Base-by-base conservation (phyloP, 2,329 filamentous ascomycete species). In the Thermothelomyces thermophilus region DNA sequence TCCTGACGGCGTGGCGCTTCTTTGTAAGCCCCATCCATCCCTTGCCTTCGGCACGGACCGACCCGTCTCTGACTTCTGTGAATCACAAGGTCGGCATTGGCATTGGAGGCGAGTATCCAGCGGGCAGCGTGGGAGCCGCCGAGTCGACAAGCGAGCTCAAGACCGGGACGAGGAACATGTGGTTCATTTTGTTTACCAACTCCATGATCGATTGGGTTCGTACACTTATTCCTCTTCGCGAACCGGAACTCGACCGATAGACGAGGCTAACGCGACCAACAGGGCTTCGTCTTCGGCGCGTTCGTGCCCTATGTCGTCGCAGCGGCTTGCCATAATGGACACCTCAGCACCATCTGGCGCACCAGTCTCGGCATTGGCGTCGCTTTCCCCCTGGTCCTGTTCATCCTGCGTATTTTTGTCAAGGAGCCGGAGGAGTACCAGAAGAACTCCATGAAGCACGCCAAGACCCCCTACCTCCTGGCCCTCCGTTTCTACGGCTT, bases 151-250 rank as follows among this genome's bases (percentile, higher is more conserved):
- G 87, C 19, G 88, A 94, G 64, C 73, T 96, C 52, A 88, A 89
- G 66, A 67, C 70, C 14, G 90, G 90, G 10, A 84, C 85, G 14
- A 76, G 90, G n/a, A 91, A 96, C 64, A 76, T 86, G 34, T 95
- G 89, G 88, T 96, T 90, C 63, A 87, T 91, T 60, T 74, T 95
- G 56, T 94, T 93, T 66, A 95, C 87, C 41, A 94, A 94, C 67
- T 81, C 86, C 20, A 86, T 90, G 73, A 94, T 95, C 53, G 87
- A 94, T 63, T 79, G 69, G 62, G 58, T 58, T 11, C 30, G 54
- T 53, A n/a, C 8, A 36, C 8, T 2, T 14, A 13, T 16, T 6
- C 3, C 6, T 2, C 9, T 3, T 13, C 9, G 10, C 34, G 16
- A 31, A n/a, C n/a, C n/a, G n/a, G n/a, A n/a, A n/a, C n/a, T n/a